Base-by-base conservation (phyloP, 2,329 filamentous ascomycete genomes). In the Zasmidium cellare region DNA sequence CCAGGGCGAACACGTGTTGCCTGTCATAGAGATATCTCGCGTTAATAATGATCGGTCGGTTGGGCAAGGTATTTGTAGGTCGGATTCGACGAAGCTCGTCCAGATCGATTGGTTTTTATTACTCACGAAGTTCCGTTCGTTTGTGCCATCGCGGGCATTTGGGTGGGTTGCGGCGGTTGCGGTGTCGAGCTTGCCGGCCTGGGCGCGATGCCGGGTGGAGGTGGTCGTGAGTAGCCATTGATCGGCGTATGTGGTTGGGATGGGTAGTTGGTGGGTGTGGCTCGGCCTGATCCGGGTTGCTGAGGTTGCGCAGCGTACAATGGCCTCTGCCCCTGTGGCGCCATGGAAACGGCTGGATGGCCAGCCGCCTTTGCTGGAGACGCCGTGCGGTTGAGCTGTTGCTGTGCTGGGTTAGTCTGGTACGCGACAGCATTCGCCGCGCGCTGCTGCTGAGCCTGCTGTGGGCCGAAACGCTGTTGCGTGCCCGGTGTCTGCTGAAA, bases 221-320 rank as follows among this genome's bases (percentile, higher is more conserved):
- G 56, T 22, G 55, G 53, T 14, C 60, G 54, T n/a, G 56, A 53
- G 20, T 60, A 64, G n/a, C 67, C 67, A 48, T 69, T 69, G 53
- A 69, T 64, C n/a, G 67, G 64, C 16, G 67, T 69, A 18, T 66
- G 65, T 7, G 68, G 65, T 51, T 70, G 67, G 3, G 65, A 66
- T 35, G 69, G 63, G 46, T 65, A 67, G 44, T 58, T 61, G n/a
- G 60, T 61, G 2, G 69, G 69, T 9, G 69, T 71, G 3, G 56
- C 67, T 50, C 69, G 56, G 2, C 68, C 68, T 31, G 67, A 69
- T 2, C 61, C 64, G 9, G 69, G 56, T 45, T 69, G 67, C 49
- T 63, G 62, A 51, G 56, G 53, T 53, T 52, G 59, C 23, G 59
- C 58, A 49, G 64, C 57, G 35, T 63, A 65, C 12, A 62, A 55